phyloP scores from a whole-genome alignment of 2,329 filamentous ascomycete genomes.

The Chaetomiaceae sp. region DNA sequence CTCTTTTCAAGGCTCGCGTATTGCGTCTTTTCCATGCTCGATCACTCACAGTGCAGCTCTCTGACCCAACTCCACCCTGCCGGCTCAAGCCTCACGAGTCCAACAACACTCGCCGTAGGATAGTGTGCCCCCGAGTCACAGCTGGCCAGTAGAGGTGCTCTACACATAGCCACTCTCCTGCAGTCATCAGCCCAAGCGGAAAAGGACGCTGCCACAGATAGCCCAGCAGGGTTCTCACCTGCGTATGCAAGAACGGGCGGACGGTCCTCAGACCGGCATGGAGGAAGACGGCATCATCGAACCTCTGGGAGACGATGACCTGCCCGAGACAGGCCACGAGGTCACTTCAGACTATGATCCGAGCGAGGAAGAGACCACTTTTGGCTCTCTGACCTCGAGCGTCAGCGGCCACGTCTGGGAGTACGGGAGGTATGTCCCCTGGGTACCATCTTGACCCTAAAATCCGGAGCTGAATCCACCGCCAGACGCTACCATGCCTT shows the following conservation, averaged over 20 bases:
- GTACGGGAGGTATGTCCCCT: slow-evolving; percentile 25
- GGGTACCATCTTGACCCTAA: background rate
- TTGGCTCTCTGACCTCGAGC: slow-evolving; percentile 28
- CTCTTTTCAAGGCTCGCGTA: background rate
- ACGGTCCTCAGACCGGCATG: slow-evolving; percentile 17
- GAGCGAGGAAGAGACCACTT: slow-evolving; percentile 23
- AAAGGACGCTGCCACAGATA: background rate
- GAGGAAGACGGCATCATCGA: slow-evolving; percentile 23
- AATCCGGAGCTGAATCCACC: background rate
- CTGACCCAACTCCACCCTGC: no score
- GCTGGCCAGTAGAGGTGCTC: background rate
- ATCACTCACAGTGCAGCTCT: no score
- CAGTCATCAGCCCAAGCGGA: background rate
- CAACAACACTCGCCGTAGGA: no score
- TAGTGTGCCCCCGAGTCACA: background rate
- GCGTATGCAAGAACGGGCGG: slow-evolving; percentile 13
- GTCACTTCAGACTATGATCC: slow-evolving; percentile 28
- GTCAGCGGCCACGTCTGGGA: slow-evolving; percentile 29
- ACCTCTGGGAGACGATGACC: slow-evolving; percentile 17
- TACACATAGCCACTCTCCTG: background rate
- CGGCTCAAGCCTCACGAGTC: no score
- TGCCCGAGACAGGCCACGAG: slow-evolving; percentile 11
- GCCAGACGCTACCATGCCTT: slow-evolving; percentile 47
- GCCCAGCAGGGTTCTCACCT: background rate
- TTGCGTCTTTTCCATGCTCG: background rate